Evolutionary conservation across 257 asterid species (phyloP).

Genomic region (Plantago major): DNA sequence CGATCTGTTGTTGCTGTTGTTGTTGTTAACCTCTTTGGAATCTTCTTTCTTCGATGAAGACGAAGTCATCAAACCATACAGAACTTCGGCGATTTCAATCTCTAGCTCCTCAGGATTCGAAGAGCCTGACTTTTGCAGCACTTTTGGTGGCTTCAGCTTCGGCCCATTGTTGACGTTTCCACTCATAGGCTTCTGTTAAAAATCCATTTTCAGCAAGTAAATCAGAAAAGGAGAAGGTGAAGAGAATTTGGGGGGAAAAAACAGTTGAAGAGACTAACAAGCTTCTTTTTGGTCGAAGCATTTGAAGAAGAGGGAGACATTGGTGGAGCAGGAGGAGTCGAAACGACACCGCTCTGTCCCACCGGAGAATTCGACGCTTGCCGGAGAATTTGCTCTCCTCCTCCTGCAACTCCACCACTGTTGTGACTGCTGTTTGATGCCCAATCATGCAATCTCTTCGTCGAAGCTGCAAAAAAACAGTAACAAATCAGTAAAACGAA

Average conservation of each 20-base stretch:
- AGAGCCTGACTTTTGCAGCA: slow-evolving; percentile 59
- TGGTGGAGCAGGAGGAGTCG: slow-evolving; percentile 59
- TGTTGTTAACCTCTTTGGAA: slow-evolving; percentile 39
- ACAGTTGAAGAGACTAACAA: slow-evolving; percentile 39
- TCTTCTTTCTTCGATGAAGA: slow-evolving; percentile 69
- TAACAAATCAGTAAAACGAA: no score
- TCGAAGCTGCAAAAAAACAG: slow-evolving; percentile 41
- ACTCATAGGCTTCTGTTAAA: slow-evolving; percentile 47
- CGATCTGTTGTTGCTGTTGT: slow-evolving; percentile 33
- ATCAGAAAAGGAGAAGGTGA: not conserved
- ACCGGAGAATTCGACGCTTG: slow-evolving; percentile 54
- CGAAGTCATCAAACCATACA: slow-evolving; percentile 78
- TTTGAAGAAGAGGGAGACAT: slow-evolving; percentile 79
- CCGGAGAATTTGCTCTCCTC: slow-evolving; percentile 27
- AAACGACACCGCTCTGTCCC: slow-evolving; percentile 30
- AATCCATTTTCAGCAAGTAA: not conserved
- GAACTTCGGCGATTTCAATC: slow-evolving; percentile 92
- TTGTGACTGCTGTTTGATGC: slow-evolving; percentile 48
- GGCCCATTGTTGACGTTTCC: slow-evolving; percentile 33
- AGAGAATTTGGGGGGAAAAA: not conserved
- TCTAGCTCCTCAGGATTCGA: slow-evolving; percentile 84
- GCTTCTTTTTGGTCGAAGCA: slow-evolving; percentile 63
- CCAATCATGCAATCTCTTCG: slow-evolving; percentile 93
- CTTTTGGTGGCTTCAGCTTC: slow-evolving; percentile 72
- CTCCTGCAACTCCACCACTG: slow-evolving; percentile 41